These are phyloP conservation scores for Leishmania tarentolae DNA, from an alignment of 208 protist species.

Conservation along the genomic window DNA sequence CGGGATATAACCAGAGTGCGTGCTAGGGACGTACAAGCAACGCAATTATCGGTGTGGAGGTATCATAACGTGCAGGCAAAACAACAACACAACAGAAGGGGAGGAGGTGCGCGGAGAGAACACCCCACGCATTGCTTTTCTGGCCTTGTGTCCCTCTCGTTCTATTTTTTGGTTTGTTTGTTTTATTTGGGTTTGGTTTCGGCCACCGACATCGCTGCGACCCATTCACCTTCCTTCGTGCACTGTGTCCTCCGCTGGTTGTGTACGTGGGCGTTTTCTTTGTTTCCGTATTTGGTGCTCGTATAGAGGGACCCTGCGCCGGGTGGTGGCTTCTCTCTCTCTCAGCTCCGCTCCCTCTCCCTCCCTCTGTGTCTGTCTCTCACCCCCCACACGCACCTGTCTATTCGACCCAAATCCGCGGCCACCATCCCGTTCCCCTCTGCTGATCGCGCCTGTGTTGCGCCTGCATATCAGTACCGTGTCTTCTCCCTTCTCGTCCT, in stretches of 20 bases:
- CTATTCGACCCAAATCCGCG: not conserved
- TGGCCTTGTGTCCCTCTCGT: not conserved
- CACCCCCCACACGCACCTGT: too few relatives aligned
- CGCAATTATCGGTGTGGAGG: not conserved
- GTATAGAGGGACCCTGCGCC: not conserved
- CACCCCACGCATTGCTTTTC: not conserved
- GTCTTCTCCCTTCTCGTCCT: not conserved
- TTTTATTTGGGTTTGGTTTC: too few relatives aligned
- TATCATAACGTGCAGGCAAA: not conserved
- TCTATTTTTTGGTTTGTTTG: not conserved
- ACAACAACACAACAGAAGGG: too few relatives aligned
- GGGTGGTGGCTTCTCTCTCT: not conserved
- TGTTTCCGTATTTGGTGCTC: not conserved
- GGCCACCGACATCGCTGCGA: too few relatives aligned
- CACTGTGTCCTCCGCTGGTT: not conserved
- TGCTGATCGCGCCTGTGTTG: not conserved
- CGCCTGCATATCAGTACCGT: not conserved
- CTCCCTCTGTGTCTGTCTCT: too few relatives aligned
- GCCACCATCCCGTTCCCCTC: not conserved
- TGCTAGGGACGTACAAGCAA: not conserved
- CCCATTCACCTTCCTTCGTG: too few relatives aligned
- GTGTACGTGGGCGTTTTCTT: not conserved
- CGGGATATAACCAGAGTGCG: not conserved
- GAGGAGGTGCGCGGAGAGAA: not conserved
- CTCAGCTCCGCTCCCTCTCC: conserved; percentile 13